These are phyloP conservation scores for Epichloe typhina DNA, from an alignment of 2,329 filamentous ascomycete species.

Conservation along the genomic window DNA sequence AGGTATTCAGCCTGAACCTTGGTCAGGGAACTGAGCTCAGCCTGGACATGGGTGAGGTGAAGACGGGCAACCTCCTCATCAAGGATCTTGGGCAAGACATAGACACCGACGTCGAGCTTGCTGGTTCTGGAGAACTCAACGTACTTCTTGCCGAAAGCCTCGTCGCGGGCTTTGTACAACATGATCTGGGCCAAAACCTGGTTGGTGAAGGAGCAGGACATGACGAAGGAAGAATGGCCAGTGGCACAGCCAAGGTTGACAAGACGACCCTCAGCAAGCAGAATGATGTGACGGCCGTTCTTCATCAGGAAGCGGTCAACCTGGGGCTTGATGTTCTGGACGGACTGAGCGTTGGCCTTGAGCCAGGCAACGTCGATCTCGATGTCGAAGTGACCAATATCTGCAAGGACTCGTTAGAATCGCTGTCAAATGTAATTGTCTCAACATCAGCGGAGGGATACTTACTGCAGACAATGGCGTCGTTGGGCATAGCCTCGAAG, in stretches of 20 bases:
- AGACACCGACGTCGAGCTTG: slow-evolving; percentile 79
- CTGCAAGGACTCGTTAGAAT: slow-evolving; percentile 16
- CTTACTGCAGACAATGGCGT: slow-evolving; percentile 95
- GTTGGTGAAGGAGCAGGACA: slow-evolving; percentile 99
- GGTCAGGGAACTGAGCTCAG: slow-evolving; percentile 79
- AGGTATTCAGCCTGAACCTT: slow-evolving; percentile 89
- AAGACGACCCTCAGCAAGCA: slow-evolving; percentile 94
- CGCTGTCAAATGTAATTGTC: background rate
- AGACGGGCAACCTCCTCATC: slow-evolving; percentile 97
- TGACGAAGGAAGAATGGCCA: slow-evolving; percentile 98
- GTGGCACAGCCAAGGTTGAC: slow-evolving; percentile 99
- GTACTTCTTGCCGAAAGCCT: slow-evolving; percentile 84
- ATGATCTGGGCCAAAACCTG: slow-evolving; percentile 99
- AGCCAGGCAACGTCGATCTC: slow-evolving; percentile 99
- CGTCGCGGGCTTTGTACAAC: slow-evolving; percentile 86
- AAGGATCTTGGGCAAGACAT: slow-evolving; percentile 91
- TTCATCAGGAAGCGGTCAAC: slow-evolving; percentile 96
- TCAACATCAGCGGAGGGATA: background rate
- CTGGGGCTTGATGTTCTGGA: slow-evolving; percentile 99
- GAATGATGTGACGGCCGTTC: slow-evolving; percentile 92
- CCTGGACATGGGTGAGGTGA: slow-evolving; percentile 88
- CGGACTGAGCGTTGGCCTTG: slow-evolving; percentile 87
- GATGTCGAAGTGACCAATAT: slow-evolving; percentile 99
- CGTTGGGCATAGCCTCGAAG: slow-evolving; percentile 93
- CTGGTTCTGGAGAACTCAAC: slow-evolving; percentile 86